Base-by-base conservation (phyloP, 495 filamentous ascomycete genomes). In the Aeminium ludgeri region DNA sequence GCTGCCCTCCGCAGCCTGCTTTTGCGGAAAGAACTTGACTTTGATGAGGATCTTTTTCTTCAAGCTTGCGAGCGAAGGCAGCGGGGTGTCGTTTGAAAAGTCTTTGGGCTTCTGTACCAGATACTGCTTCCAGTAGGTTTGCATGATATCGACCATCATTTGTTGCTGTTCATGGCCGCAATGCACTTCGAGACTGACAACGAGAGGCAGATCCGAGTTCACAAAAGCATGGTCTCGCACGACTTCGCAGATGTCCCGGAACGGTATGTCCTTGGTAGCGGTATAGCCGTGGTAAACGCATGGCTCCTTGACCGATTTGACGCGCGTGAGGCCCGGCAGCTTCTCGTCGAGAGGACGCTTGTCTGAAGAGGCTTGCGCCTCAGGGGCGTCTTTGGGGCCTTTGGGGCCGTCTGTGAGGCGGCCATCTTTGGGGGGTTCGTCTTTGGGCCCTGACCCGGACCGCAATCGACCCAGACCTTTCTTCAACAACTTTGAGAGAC, bases 111-210 rank as follows among this genome's bases (percentile, higher is more conserved):
- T 55, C 6, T 81, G 70, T 0, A 94, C 63, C 0, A 96, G 64
- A 44, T 73, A 62, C 0, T 67, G 76, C 16, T 65, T 67, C 81
- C 82, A 95, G 10, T 72, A 72, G 34, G 86, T 68, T 36, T 69
- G 65, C 69, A 95, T 93, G 45, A 94, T 93, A 38, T 82, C 67
- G 0, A 92, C 82, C 79, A 94, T 93, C 11, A 73, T 73, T 49
- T 81, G 72, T 53, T 95, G 86, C 54, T 95, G 87, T 32, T 76
- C 69, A 0, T 68, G 55, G 44, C 66, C 65, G 23, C 81, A 82
- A 60, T 94, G 87, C 0, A 94, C 82, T 56, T 96, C 87, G 7
- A 96, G 64, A 49, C 82, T 89, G 44, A 93, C 74, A 29, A 96
- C 86, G 1, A 96, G 62, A 0, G 87, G 87, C 0, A 86, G 61